Conservation (phyloP, 352 stramenopile genomes). For the Pythium insidiosum region DNA sequence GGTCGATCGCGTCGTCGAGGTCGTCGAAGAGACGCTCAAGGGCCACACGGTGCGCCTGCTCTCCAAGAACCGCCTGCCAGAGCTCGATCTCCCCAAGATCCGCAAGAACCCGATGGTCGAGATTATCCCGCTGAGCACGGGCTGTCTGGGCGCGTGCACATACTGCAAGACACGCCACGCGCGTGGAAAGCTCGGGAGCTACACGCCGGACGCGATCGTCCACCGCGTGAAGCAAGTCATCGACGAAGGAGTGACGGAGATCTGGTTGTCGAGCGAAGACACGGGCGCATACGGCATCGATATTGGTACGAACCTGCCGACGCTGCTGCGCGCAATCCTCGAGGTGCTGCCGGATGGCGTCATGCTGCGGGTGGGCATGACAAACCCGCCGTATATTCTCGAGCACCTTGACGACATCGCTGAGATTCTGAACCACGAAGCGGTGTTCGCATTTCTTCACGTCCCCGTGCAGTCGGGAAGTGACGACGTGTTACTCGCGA, state of each 20-base stretch:
- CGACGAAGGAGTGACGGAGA: conserved; percentile 80
- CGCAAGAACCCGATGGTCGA: conserved; percentile 89
- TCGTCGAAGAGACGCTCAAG: conserved; percentile 89
- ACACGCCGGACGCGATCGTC: conserved; percentile 74
- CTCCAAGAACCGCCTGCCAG: conserved; percentile 69
- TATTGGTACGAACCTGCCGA: conserved; percentile 70
- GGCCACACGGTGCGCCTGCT: conserved; percentile 85
- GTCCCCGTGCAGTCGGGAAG: conserved; percentile 88
- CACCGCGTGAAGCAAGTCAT: conserved; percentile 56
- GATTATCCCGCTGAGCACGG: conserved; percentile 89
- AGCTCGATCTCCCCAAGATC: conserved; percentile 89
- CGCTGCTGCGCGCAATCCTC: conserved; percentile 60
- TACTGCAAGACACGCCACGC: conserved; percentile 93
- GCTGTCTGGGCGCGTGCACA: conserved; percentile 88
- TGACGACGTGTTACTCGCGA: conserved; percentile 79
- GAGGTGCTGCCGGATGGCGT: conserved; percentile 53
- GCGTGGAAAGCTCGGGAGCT: conserved; percentile 86
- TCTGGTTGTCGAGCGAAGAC: conserved; percentile 90
- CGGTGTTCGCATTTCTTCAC: conserved; percentile 88
- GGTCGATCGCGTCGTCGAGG: conserved; percentile 87
- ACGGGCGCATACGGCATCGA: conserved; percentile 90
- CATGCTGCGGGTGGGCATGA: conserved; percentile 92
- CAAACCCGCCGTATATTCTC: conserved; percentile 90
- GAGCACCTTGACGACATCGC: conserved; percentile 82
- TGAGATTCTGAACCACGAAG: conserved; percentile 66